Conservation (phyloP, 2,329 filamentous ascomycete species). For the Leptographium flavum region DNA sequence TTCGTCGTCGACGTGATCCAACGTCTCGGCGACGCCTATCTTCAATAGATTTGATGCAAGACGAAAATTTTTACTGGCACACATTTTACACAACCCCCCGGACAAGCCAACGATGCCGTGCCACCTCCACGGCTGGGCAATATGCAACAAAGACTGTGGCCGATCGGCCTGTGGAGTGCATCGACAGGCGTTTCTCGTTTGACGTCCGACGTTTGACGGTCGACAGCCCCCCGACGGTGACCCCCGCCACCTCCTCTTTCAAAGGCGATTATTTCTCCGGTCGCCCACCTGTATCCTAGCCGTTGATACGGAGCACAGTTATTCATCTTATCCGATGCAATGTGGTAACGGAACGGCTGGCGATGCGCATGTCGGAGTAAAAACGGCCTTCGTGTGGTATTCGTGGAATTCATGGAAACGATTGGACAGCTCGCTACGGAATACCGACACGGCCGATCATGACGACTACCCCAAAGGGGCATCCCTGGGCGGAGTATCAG, state of each 20-base stretch:
- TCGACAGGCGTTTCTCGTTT: not conserved
- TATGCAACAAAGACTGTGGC: not conserved
- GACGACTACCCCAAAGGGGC: too few relatives aligned
- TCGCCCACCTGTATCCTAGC: not conserved
- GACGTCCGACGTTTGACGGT: too few relatives aligned
- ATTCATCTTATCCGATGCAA: not conserved
- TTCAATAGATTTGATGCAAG: too few relatives aligned
- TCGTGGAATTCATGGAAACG: too few relatives aligned
- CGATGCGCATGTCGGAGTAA: too few relatives aligned
- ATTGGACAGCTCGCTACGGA: not conserved
- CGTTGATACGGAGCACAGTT: not conserved
- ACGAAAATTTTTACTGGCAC: not conserved
- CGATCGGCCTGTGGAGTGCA: not conserved
- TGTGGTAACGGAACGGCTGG: not conserved
- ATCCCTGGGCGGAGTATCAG: too few relatives aligned
- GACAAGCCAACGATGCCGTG: not conserved
- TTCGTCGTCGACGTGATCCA: too few relatives aligned
- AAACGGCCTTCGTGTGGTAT: too few relatives aligned
- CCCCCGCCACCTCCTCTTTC: not conserved
- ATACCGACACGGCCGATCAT: too few relatives aligned
- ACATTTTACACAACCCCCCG: not conserved
- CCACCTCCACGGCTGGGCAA: not conserved
- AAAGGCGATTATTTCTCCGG: conserved; percentile 1
- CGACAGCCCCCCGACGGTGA: not conserved
- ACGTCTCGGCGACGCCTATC: not conserved